These are phyloP conservation scores for Candida suzukii DNA, from an alignment of 805 yeast genomes.

Conservation along the genomic window DNA sequence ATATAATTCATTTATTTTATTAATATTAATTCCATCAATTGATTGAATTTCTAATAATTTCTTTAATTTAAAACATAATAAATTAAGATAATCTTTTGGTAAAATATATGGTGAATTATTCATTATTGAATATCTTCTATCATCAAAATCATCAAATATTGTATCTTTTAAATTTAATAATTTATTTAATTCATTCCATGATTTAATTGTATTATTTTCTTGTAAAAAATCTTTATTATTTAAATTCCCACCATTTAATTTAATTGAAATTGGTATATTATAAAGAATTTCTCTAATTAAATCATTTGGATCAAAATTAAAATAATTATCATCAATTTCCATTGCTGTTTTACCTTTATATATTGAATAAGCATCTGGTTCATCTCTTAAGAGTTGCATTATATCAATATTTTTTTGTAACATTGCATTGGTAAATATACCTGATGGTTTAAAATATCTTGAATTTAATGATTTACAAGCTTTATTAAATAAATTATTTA, in stretches of 20 bases:
- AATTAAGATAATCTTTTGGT: neutral
- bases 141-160: neutral
- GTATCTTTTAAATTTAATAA: neutral
- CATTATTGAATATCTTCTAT: neutral
- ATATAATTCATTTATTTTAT: neutral
- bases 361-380: constrained; percentile 13
- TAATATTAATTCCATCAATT: neutral
- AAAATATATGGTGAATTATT: neutral
- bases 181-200: neutral
- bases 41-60: neutral
- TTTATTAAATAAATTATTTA: constrained; percentile 6
- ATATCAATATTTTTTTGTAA: constrained; percentile 11
- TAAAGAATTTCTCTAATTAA: neutral
- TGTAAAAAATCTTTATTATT: too few relatives aligned
- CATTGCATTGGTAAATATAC: constrained; percentile 17
- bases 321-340: constrained; percentile 10
- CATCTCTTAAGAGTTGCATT: constrained; percentile 15
- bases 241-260: neutral
- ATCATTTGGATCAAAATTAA: neutral
- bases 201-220: neutral
- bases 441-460: constrained; percentile 3
- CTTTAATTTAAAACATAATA: neutral
- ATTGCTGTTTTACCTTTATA: constrained; percentile 12
- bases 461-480: constrained; percentile 6
- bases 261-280: neutral